These are phyloP conservation scores for Claviceps pazoutovae DNA, from an alignment of 2,329 filamentous ascomycete genomes.

Conservation along the genomic window DNA sequence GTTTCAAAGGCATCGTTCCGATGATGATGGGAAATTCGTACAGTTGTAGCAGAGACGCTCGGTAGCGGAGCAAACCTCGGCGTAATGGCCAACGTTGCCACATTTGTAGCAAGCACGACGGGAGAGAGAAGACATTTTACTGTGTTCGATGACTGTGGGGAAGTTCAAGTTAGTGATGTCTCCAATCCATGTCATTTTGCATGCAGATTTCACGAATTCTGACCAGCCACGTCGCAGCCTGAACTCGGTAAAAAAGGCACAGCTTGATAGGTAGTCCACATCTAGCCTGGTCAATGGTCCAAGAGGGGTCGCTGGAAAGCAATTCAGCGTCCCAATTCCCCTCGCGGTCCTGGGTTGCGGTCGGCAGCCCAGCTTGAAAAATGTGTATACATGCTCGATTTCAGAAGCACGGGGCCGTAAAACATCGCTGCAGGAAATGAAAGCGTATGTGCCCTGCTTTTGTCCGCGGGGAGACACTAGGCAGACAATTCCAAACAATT, in stretches of 20 bases:
- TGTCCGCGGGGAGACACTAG: not conserved
- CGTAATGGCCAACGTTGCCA: slow-evolving; percentile 68
- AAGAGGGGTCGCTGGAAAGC: no score
- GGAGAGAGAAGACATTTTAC: slow-evolving; percentile 62
- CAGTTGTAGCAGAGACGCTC: slow-evolving; percentile 99
- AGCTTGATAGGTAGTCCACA: no score
- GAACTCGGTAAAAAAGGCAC: not conserved
- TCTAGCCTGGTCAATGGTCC: no score
- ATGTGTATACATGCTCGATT: not conserved
- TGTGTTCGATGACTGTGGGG: not conserved
- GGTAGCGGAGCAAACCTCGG: slow-evolving; percentile 91
- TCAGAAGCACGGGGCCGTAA: not conserved
- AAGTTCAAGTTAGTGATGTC: not conserved
- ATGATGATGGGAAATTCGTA: slow-evolving; percentile 30
- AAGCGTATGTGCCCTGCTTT: no score
- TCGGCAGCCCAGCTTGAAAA: not conserved
- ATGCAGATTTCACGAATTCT: no score
- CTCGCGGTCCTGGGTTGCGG: no score
- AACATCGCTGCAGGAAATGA: no score
- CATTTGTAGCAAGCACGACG: slow-evolving; percentile 74
- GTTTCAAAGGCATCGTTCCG: not conserved
- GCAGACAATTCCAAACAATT: not conserved
- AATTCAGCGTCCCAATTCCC: no score
- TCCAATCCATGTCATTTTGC: not conserved
- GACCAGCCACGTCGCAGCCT: not conserved